Evolutionary conservation across 371 early-diverging fungal genomes (phyloP).

Genomic region (Rhizopus arrhizus): DNA sequence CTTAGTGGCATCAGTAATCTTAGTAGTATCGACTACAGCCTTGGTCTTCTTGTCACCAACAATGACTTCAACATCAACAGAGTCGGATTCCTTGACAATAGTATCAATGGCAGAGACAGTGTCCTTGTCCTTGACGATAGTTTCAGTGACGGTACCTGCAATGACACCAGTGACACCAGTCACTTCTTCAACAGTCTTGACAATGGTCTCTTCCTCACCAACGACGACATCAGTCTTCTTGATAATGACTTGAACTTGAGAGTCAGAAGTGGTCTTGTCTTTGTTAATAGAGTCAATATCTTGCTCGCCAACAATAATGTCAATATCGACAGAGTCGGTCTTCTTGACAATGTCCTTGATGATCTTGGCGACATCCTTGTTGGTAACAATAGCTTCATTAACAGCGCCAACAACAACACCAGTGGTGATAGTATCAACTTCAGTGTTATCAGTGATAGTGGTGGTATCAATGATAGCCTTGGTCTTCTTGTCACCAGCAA

Average conservation of each 20-base stretch:
- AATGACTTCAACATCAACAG: not conserved
- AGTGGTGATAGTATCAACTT: not conserved
- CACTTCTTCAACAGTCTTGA: not conserved
- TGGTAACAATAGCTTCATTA: not conserved
- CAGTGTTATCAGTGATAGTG: not conserved
- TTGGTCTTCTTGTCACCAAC: slow-evolving; percentile 10
- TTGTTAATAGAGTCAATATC: not conserved
- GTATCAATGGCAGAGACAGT: not conserved
- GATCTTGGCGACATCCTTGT: not conserved
- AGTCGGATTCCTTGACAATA: not conserved
- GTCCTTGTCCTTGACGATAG: not conserved
- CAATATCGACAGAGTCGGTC: not conserved
- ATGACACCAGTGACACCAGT: not conserved
- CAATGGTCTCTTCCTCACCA: not conserved
- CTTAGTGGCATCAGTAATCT: slow-evolving; percentile 7
- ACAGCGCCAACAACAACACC: not conserved
- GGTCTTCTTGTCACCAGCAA: not conserved
- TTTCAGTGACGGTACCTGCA: not conserved
- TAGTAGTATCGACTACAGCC: not conserved
- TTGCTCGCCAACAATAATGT: not conserved
- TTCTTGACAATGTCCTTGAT: not conserved
- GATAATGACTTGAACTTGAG: not conserved
- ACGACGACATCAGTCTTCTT: not conserved
- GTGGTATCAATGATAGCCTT: not conserved
- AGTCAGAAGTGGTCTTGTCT: not conserved